A percentile compares a stretch with the other conserved stretches of the same genome.
Conservation (phyloP, 768 basidiomycete species). For the Suillus lakei region DNA sequence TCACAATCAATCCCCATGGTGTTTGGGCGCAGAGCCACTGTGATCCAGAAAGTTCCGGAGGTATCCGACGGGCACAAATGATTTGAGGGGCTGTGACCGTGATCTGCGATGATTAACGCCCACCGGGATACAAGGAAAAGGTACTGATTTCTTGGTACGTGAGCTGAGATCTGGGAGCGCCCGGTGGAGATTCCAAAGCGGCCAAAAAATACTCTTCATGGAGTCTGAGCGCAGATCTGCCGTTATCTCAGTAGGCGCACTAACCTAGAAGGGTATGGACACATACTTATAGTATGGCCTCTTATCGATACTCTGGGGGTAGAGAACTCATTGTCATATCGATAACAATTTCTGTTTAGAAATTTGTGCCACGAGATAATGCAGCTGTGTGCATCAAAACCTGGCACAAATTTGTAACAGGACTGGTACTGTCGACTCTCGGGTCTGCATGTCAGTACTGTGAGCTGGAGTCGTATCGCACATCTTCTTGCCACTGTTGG, state of each 20-base stretch:
- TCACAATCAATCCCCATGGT: neutral
- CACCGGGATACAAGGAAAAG: neutral
- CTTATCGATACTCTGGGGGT: neutral
- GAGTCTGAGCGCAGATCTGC: neutral
- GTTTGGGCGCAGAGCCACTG: neutral
- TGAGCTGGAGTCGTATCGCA: neutral
- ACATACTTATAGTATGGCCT: neutral
- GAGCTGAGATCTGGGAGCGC: too few species aligned
- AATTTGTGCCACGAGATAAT: too few species aligned
- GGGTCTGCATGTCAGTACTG: neutral
- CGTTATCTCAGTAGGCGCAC: neutral
- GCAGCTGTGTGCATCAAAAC: too few species aligned
- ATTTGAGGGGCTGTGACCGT: neutral
- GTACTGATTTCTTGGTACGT: neutral
- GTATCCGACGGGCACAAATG: neutral
- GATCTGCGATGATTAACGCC: conserved; percentile 1
- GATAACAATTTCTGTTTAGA: too few species aligned
- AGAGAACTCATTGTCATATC: too few species aligned
- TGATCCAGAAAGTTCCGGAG: neutral
- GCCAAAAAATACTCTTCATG: neutral
- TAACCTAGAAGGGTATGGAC: neutral
- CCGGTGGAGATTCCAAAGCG: neutral
- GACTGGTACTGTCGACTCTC: neutral
- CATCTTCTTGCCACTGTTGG: too few species aligned
- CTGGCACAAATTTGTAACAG: neutral